phyloP scores from a whole-genome alignment of 441 rosid genomes.

The Viola pubescens region DNA sequence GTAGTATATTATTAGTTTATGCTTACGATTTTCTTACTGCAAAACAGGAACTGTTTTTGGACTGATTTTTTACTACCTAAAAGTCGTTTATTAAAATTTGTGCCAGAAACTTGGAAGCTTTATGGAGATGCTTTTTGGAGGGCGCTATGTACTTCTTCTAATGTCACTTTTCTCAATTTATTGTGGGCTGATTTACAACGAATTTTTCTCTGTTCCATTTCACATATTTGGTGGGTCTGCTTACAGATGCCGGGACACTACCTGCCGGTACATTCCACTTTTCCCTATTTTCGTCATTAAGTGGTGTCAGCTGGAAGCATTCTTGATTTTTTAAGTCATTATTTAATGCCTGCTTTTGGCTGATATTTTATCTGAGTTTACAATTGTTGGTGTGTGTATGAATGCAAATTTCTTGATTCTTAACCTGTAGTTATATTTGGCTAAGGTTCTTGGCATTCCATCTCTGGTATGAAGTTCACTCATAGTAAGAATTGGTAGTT shows the following conservation, averaged over 20 bases:
- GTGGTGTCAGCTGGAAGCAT: constrained; percentile 6
- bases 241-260: constrained; percentile 73
- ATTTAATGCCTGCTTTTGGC: constrained; percentile 10
- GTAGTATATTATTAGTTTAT: background rate
- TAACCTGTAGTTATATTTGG: background rate
- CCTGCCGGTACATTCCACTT: constrained; percentile 55
- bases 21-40: background rate
- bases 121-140: constrained; percentile 97
- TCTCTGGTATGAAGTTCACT: constrained; percentile 6
- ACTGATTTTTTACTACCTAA: background rate
- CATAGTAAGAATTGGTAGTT: too few species aligned
- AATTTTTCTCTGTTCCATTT: constrained; percentile 90
- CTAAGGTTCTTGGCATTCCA: background rate
- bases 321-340: constrained; percentile 5
- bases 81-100: constrained; percentile 6
- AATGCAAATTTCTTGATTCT: background rate
- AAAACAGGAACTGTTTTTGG: background rate
- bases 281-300: background rate
- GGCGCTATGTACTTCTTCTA: constrained; percentile 81
- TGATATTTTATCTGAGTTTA: constrained; percentile 1
- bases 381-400: background rate
- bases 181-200: constrained; percentile 95
- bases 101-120: constrained; percentile 94
- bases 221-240: constrained; percentile 91
- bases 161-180: constrained; percentile 91